phyloP scores from a whole-genome alignment of 306 rosid genomes.

The Inga leiocalycina region DNA sequence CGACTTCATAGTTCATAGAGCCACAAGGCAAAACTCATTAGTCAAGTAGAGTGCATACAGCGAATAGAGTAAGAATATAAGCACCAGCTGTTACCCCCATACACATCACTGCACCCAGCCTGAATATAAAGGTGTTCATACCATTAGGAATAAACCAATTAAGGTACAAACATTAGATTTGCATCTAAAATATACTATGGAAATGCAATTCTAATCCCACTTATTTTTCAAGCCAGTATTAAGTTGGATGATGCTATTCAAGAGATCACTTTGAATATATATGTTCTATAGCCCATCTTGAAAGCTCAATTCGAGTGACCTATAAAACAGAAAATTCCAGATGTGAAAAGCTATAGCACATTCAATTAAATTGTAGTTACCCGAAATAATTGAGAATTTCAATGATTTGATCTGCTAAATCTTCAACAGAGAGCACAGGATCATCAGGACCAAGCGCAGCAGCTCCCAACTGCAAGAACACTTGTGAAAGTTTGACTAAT shows the following conservation, averaged over 20 bases:
- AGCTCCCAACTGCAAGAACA: slow-evolving; percentile 98
- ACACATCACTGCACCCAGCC: slow-evolving; percentile 99
- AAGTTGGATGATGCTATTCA: slow-evolving; percentile 22
- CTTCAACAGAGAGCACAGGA: slow-evolving; percentile 71
- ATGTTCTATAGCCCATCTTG: neutral
- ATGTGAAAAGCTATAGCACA: slow-evolving; percentile 9
- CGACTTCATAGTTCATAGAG: neutral
- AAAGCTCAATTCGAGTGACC: neutral
- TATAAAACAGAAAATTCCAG: slow-evolving; percentile 7
- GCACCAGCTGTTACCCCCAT: slow-evolving; percentile 99
- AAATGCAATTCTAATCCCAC: slow-evolving; percentile 6
- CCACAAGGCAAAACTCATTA: neutral
- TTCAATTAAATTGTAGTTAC: slow-evolving; percentile 42
- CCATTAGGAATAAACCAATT: slow-evolving; percentile 30
- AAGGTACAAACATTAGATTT: slow-evolving; percentile 24
- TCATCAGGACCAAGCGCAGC: slow-evolving; percentile 71
- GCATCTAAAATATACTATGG: neutral
- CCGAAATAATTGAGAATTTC: slow-evolving; percentile 88
- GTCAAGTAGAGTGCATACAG: slow-evolving; percentile 65
- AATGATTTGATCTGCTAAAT: slow-evolving; percentile 86
- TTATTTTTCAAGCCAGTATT: neutral
- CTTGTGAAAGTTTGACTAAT: slow-evolving; percentile 59
- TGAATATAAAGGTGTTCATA: slow-evolving; percentile 38
- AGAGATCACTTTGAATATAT: slow-evolving; percentile 10
- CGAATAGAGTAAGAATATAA: slow-evolving; percentile 82